A percentile compares a stretch with the other conserved stretches of the same genome.
Evolutionary conservation across 345 rosid genomes (phyloP).

Genomic region (Arabis hirsuta): DNA sequence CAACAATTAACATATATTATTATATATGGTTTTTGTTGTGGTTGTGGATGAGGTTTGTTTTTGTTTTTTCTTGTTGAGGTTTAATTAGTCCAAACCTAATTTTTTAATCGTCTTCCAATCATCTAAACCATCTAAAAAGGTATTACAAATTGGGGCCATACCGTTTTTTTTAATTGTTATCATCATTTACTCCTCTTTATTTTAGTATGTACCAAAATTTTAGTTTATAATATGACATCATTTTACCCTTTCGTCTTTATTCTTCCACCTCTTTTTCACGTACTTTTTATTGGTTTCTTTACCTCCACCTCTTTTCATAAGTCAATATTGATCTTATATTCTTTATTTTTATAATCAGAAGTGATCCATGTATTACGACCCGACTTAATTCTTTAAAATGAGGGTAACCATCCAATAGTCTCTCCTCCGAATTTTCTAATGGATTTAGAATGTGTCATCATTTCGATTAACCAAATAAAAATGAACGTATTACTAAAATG

Average conservation of each 20-base stretch:
- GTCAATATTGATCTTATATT: constrained; percentile 39
- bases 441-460: too few relatives aligned
- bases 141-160: constrained; percentile 9
- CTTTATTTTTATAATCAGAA: too few relatives aligned
- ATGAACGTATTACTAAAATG: too few relatives aligned
- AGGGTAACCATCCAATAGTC: too few relatives aligned
- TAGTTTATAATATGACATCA: constrained; percentile 21
- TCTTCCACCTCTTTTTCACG: constrained; percentile 26
- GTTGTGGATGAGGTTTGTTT: constrained; percentile 37
- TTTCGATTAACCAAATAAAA: too few relatives aligned
- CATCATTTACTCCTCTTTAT: too few relatives aligned
- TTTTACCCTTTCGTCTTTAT: constrained; percentile 40
- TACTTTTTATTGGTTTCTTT: constrained; percentile 31
- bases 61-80: neutral
- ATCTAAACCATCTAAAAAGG: constrained; percentile 35
- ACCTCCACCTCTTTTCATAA: constrained; percentile 22
- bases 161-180: neutral
- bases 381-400: too few relatives aligned
- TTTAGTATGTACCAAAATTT: neutral
- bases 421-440: too few relatives aligned
- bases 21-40: neutral
- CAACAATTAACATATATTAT: neutral
- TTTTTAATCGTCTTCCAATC: constrained; percentile 33
- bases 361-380: too few relatives aligned
- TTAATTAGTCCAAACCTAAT: constrained; percentile 31